These are phyloP conservation scores for Metroxylon sagu DNA, from an alignment of 176 grass and related monocot species.

Conservation along the genomic window DNA sequence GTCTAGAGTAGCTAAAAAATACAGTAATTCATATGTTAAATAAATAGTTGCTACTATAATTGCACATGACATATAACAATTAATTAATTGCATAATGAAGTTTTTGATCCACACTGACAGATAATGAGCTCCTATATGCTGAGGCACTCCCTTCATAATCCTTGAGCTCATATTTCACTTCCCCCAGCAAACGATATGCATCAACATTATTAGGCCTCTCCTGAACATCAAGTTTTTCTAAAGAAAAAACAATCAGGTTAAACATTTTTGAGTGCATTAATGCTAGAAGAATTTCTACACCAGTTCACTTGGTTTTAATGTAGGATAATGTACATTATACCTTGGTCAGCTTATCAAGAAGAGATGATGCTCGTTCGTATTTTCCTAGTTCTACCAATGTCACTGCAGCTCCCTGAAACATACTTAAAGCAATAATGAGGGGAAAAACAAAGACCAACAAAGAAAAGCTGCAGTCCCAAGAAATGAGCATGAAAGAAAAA, in stretches of 20 bases:
- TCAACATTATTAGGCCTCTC: conserved; percentile 72
- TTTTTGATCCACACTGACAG: conserved; percentile 31
- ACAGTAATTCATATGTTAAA: neutral
- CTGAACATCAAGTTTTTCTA: conserved; percentile 41
- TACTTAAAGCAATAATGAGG: conserved; percentile 20
- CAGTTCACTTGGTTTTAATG: neutral
- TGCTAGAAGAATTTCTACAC: neutral
- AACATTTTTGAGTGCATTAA: conserved; percentile 10
- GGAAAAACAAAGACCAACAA: neutral
- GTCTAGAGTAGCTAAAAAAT: neutral
- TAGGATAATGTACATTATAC: conserved; percentile 27
- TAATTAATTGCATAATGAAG: conserved; percentile 1
- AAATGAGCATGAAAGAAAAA: too few species aligned
- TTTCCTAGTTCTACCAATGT: conserved; percentile 82
- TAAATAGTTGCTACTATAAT: neutral
- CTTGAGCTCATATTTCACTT: conserved; percentile 91
- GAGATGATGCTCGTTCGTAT: conserved; percentile 61
- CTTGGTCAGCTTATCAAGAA: conserved; percentile 76
- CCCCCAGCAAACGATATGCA: conserved; percentile 79
- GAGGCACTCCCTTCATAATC: conserved; percentile 81
- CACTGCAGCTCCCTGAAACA: conserved; percentile 58
- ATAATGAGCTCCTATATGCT: conserved; percentile 60
- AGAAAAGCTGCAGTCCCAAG: too few species aligned
- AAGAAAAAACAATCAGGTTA: conserved; percentile 12
- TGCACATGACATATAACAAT: conserved; percentile 14